A percentile compares a stretch with the other conserved stretches of the same genome.
phyloP scores from a whole-genome alignment of 1,284 basidiomycete species.

The Boletus semigastroideus region DNA sequence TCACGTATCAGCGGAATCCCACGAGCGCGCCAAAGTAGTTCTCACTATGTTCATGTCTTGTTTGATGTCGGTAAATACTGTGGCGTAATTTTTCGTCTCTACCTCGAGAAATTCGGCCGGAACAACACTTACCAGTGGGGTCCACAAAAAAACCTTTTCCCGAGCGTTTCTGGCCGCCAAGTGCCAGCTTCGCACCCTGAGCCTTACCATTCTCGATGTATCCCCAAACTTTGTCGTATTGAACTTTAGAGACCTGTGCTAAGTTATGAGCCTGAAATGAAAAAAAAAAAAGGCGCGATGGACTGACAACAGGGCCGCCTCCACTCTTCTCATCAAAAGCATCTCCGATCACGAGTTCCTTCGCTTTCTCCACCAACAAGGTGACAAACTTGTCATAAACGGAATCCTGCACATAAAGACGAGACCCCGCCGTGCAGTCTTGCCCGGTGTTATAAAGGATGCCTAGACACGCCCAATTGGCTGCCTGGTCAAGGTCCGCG shows the following conservation, averaged over 20 bases:
- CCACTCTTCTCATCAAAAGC: slow-evolving; percentile 74
- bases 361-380: slow-evolving; percentile 66
- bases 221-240: slow-evolving; percentile 86
- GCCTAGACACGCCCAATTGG: slow-evolving; percentile 82
- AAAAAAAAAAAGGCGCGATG: neutral
- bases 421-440: slow-evolving; percentile 86
- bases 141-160: slow-evolving; percentile 75
- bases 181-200: slow-evolving; percentile 77
- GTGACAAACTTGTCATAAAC: slow-evolving; percentile 82
- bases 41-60: slow-evolving; percentile 78
- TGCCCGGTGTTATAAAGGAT: slow-evolving; percentile 85
- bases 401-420: slow-evolving; percentile 82
- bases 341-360: slow-evolving; percentile 73
- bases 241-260: slow-evolving; percentile 71
- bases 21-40: slow-evolving; percentile 8
- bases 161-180: slow-evolving; percentile 76
- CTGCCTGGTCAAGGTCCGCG: slow-evolving; percentile 83
- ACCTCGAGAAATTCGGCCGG: slow-evolving; percentile 1
- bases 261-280: slow-evolving; percentile 10
- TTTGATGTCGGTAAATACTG: slow-evolving; percentile 74
- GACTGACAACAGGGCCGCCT: slow-evolving; percentile 77
- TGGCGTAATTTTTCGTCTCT: slow-evolving; percentile 1
- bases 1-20: slow-evolving; percentile 12
- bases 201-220: slow-evolving; percentile 88
- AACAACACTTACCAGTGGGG: slow-evolving; percentile 61